Percentiles rank a stretch among this genome's conserved stretches.
phyloP scores from a whole-genome alignment of 2,329 filamentous ascomycete genomes.

The Calcarisporium arbuscula region DNA sequence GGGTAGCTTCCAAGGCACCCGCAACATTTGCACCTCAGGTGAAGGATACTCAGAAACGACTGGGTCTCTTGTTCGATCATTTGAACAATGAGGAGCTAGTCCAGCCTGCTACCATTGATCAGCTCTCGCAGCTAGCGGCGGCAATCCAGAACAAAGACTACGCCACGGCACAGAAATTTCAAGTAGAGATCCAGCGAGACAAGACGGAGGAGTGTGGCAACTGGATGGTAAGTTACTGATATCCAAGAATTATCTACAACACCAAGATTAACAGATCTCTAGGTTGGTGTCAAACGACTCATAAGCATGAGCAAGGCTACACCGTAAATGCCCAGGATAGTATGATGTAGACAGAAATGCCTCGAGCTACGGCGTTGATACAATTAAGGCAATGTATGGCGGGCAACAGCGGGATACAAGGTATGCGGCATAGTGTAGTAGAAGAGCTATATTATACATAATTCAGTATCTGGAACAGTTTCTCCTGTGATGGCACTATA shows the following conservation, averaged over 20 bases:
- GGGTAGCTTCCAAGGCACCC: constrained; percentile 79
- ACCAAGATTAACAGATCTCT: constrained; percentile 31
- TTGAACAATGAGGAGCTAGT: constrained; percentile 92
- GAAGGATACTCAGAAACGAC: constrained; percentile 85
- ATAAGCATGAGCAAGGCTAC: constrained; percentile 76
- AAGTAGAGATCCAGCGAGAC: constrained; percentile 69
- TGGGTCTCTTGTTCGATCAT: constrained; percentile 93
- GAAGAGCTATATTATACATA: too few species aligned
- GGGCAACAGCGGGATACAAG: too few species aligned
- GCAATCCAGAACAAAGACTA: constrained; percentile 66
- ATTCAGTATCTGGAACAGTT: too few species aligned
- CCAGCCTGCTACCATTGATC: constrained; percentile 67
- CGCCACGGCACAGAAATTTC: constrained; percentile 58
- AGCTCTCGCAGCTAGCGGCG: constrained; percentile 57
- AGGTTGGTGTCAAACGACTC: constrained; percentile 72
- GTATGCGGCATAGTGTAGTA: too few species aligned
- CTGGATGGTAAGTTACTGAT: constrained; percentile 66
- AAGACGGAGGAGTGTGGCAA: constrained; percentile 76
- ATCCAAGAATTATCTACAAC: neutral
- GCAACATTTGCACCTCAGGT: constrained; percentile 83
- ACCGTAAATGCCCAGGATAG: too few species aligned
- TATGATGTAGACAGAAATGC: too few species aligned
- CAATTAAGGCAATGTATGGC: too few species aligned
- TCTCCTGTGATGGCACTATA: too few species aligned
- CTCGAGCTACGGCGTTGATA: too few species aligned